Evolutionary conservation across 2,329 filamentous ascomycete genomes (phyloP), one percentile per base, ranked within the genome.

Genomic region (Pseudogymnoascus sp.): DNA sequence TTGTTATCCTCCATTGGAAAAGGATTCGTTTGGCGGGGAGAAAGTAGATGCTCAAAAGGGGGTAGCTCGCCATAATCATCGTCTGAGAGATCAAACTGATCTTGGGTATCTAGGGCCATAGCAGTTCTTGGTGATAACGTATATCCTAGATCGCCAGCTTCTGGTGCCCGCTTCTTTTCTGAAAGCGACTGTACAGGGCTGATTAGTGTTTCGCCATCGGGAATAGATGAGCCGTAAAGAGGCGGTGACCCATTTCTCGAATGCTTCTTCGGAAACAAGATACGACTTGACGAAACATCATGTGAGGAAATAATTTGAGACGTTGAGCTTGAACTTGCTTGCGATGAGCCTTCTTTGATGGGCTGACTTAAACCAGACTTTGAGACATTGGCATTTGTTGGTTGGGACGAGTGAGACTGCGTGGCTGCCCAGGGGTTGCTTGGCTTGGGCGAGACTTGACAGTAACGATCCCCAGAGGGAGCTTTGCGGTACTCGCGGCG

Each of bases 181-280:
- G 44, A 51, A 31, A 27, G 44, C 25, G 29, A 15, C 25, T 31
- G 25, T 15, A 15, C 13, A 15, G 44, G 29, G 29, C 25, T 27
- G 8, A 27, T 15, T 15, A 4, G 9, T 21, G 35, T 55, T 55
- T 55, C 48, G 12, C 29, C 29, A 29, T 55, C 48, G 29, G 48
- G 9, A 21, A 55, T 55, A 55, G 48, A 55, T 13, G 48, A 55
- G 5, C 5, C 48, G 3, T 55, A 55, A 55, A 55, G n/a, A 10
- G 48, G 48, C 3, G 48, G 29, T 21, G 29, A 17, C 1, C 15
- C 29, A 33, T 29, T 33, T 33, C 48, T 55, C 29, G 48, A 55
- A 35, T 55, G 48, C 29, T 55, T 55, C 29, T 55, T 55, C 21
- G 48, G 48, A 55, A 55, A 55, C 29, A 55, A 55, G 15, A 33